Percentiles rank a stretch among this genome's conserved stretches.
Evolutionary conservation across 2,329 filamentous ascomycete genomes (phyloP).

Genomic region (Neonectria neomacrospora): DNA sequence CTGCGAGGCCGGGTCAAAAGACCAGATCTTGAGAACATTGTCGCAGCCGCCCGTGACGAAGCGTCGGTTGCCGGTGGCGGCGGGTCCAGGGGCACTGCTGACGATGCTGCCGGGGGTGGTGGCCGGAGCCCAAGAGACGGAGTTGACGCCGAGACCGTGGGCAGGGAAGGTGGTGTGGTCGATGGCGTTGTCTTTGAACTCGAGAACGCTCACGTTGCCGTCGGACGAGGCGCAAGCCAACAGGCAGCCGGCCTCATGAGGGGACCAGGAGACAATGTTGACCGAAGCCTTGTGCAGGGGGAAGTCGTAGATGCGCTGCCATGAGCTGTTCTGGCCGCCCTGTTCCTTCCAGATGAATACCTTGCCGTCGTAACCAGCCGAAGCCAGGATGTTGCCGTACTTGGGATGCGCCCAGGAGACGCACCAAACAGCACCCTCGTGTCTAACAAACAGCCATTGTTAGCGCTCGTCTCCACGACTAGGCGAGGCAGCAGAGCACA

Average conservation of each 20-base stretch:
- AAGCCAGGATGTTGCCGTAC: constrained; percentile 97
- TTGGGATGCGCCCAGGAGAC: constrained; percentile 98
- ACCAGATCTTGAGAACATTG: constrained; percentile 94
- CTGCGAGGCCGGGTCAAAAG: constrained; percentile 73
- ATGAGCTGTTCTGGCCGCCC: constrained; percentile 64
- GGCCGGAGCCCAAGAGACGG: constrained; percentile 93
- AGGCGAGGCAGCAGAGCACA: constrained; percentile 15
- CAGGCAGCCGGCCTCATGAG: constrained; percentile 93
- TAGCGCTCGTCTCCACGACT: constrained; percentile 22
- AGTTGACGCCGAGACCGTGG: constrained; percentile 94
- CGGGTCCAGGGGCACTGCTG: constrained; percentile 72
- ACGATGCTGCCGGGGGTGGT: constrained; percentile 86
- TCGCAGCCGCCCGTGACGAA: constrained; percentile 97
- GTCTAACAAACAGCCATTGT: constrained; percentile 62
- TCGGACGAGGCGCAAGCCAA: constrained; percentile 95
- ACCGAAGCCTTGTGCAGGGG: constrained; percentile 94
- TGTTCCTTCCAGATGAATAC: constrained; percentile 99
- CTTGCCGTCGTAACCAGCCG: constrained; percentile 95
- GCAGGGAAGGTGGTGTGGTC: constrained; percentile 90
- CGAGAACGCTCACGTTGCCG: constrained; percentile 91
- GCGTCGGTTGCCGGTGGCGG: constrained; percentile 73
- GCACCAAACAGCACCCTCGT: constrained; percentile 98
- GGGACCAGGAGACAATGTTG: constrained; percentile 97
- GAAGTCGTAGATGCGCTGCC: constrained; percentile 93
- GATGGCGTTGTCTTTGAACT: constrained; percentile 97